These are phyloP conservation scores for Coprinellus micaceus DNA, from an alignment of 768 basidiomycete genomes.

Conservation along the genomic window DNA sequence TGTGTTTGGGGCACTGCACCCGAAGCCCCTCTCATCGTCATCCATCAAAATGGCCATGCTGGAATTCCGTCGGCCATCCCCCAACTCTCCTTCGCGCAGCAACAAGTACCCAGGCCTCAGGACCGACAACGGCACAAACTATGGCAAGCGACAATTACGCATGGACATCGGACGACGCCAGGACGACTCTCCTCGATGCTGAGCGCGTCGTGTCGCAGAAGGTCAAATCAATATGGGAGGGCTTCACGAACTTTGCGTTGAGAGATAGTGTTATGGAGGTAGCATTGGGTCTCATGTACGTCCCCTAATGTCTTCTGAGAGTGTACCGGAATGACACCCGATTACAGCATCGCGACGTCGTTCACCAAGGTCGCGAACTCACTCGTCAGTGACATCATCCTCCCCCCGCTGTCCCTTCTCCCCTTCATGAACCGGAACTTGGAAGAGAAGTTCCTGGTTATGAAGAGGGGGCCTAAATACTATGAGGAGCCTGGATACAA, in stretches of 20 bases:
- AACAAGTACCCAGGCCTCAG: too few relatives aligned
- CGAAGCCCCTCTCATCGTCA: too few relatives aligned
- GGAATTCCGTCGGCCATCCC: too few relatives aligned
- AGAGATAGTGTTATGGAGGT: constrained; percentile 46
- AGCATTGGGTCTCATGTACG: constrained; percentile 41
- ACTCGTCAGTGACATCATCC: constrained; percentile 38
- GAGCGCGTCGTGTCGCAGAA: constrained; percentile 17
- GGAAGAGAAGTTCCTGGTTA: constrained; percentile 39
- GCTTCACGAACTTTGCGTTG: constrained; percentile 29
- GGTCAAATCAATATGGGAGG: constrained; percentile 26
- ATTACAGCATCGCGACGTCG: constrained; percentile 30
- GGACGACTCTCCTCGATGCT: constrained; percentile 17
- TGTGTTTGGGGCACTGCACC: too few relatives aligned
- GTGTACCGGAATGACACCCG: background rate
- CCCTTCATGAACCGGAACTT: constrained; percentile 42
- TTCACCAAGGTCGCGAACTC: constrained; percentile 42
- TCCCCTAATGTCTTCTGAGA: background rate
- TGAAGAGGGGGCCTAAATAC: constrained; percentile 32
- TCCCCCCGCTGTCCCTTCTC: constrained; percentile 39
- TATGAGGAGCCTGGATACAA: constrained; percentile 30
- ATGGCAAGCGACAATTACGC: background rate
- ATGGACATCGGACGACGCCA: constrained; percentile 16
- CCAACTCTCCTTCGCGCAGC: too few relatives aligned
- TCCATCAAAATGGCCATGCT: too few relatives aligned
- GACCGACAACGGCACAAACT: too few relatives aligned